phyloP scores from a whole-genome alignment of 495 filamentous ascomycete genomes.

The Hypoxylon fragiforme region DNA sequence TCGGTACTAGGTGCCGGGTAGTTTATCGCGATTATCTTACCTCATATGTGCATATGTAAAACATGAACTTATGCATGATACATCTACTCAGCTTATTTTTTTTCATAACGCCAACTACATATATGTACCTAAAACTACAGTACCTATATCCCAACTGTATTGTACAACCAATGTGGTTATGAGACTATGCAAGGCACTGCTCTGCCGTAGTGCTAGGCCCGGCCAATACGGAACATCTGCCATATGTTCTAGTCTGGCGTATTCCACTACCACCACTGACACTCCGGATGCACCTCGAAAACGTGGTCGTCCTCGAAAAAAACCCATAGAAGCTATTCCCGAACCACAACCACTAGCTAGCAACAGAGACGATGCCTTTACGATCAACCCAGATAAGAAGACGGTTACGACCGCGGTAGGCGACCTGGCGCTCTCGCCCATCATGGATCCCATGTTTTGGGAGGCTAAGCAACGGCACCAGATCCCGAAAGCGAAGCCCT shows the following conservation, averaged over 20 bases:
- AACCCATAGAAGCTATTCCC: background rate
- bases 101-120: background rate
- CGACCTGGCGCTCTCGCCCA: conserved; percentile 51
- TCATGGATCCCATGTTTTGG: conserved; percentile 54
- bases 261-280: no score
- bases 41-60: no score
- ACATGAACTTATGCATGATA: no score
- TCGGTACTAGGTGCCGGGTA: no score
- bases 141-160: background rate
- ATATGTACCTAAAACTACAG: background rate
- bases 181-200: conserved; percentile 37
- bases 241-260: conserved; percentile 3
- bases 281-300: no score
- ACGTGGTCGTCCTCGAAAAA: background rate
- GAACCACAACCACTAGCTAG: conserved; percentile 1
- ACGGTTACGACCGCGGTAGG: conserved; percentile 45
- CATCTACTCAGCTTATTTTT: background rate
- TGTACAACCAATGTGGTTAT: conserved; percentile 33
- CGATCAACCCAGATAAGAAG: conserved; percentile 39
- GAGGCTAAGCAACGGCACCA: conserved; percentile 38
- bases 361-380: conserved; percentile 26
- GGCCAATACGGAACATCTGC: conserved; percentile 9
- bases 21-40: no score
- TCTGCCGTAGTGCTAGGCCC: conserved; percentile 19
- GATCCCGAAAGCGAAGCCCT: conserved; percentile 38